Percentiles rank a stretch among this genome's conserved stretches.
Conservation (phyloP, 2,329 filamentous ascomycete genomes). For the Thyridium curvatum region DNA sequence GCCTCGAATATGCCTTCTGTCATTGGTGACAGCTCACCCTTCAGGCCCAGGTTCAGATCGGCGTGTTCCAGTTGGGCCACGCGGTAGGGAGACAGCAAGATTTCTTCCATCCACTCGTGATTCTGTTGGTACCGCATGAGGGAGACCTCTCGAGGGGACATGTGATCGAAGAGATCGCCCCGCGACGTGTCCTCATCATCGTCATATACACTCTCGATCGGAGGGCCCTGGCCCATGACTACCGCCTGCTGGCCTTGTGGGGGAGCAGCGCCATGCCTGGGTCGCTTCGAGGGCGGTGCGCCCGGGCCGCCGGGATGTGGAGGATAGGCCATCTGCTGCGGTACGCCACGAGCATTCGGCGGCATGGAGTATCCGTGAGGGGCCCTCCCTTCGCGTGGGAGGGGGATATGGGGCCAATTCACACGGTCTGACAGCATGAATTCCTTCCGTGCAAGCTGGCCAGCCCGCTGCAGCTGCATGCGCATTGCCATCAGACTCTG, state of each 20-base stretch:
- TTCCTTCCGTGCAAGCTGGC: constrained; percentile 80
- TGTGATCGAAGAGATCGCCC: constrained; percentile 83
- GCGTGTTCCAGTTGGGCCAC: constrained; percentile 80
- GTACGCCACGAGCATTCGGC: constrained; percentile 39
- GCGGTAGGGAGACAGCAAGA: constrained; percentile 83
- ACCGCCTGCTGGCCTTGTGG: constrained; percentile 8
- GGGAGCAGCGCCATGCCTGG: constrained; percentile 34
- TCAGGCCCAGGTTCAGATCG: constrained; percentile 78
- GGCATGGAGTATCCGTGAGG: constrained; percentile 45
- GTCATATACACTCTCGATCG: constrained; percentile 51
- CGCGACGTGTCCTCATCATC: constrained; percentile 86
- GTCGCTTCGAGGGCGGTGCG: constrained; percentile 50
- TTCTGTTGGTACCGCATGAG: constrained; percentile 85
- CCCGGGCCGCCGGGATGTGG: constrained; percentile 35
- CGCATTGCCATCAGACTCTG: constrained; percentile 56
- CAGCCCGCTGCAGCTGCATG: constrained; percentile 63
- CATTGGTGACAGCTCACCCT: constrained; percentile 72
- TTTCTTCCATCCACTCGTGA: constrained; percentile 98
- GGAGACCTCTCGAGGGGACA: constrained; percentile 86
- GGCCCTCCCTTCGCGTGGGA: constrained; percentile 49
- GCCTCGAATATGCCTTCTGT: constrained; percentile 81
- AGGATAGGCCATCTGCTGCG: constrained; percentile 58
- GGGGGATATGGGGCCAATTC: constrained; percentile 82
- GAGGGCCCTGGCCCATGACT: constrained; percentile 6
- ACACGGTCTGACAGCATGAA: constrained; percentile 88